Conservation (phyloP, 768 basidiomycete species). For the Pisolithus marmoratus region DNA sequence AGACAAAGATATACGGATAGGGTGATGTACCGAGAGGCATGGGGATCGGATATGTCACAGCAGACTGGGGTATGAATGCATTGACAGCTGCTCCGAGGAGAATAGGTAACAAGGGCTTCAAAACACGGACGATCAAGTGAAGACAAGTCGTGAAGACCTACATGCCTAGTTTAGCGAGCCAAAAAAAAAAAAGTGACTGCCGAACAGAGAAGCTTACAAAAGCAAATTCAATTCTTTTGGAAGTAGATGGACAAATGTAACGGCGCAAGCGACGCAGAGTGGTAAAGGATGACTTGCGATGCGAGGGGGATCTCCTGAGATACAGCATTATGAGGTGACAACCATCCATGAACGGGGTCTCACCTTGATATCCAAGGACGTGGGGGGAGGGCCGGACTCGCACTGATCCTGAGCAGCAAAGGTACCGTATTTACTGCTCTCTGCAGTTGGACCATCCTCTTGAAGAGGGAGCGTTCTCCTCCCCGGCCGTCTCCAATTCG, state of each 20-base stretch:
- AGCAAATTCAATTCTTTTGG: conserved; percentile 11
- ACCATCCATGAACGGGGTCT: background rate
- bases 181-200: conserved; percentile 2
- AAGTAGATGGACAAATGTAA: conserved; percentile 11
- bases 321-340: background rate
- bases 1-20: conserved; percentile 66
- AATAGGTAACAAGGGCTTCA: conserved; percentile 68
- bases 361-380: conserved; percentile 9
- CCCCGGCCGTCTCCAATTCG: conserved; percentile 8
- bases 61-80: conserved; percentile 12
- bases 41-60: conserved; percentile 11
- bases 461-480: conserved; percentile 28
- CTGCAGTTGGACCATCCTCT: conserved; percentile 30
- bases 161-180: background rate
- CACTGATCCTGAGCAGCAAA: conserved; percentile 36
- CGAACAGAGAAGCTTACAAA: conserved; percentile 14
- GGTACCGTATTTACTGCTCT: conserved; percentile 68
- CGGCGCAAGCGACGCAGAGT: conserved; percentile 12
- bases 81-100: conserved; percentile 47
- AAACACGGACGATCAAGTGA: conserved; percentile 67
- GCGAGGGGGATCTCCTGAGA: background rate
- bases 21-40: conserved; percentile 37
- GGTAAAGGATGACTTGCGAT: conserved; percentile 14
- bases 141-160: conserved; percentile 66
- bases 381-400: background rate